Base-by-base conservation (phyloP, 257 asterid genomes). In the Leptodermis oblonga region DNA sequence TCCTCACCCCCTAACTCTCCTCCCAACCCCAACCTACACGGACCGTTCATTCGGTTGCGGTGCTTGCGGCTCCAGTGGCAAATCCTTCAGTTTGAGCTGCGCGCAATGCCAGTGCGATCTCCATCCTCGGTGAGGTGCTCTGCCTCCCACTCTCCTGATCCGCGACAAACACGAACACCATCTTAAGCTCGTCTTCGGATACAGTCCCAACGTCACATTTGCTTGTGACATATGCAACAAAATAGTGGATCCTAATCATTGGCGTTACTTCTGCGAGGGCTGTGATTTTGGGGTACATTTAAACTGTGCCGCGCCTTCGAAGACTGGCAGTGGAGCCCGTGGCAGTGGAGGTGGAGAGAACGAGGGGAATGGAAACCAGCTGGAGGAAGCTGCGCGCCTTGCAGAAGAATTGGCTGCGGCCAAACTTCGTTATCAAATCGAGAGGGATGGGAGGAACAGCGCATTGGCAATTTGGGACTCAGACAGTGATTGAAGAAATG, bases 1-100 rank as follows among this genome's bases (percentile, higher is more conserved):
- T 51, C 82, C 66, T 20, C 78, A 80, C 61, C 74, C 82, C 55
- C 65, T 79, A 28, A 79, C 82, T 26, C 81, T 82, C 30, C 75
- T 76, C 20, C 83, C 82, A 17, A 31, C 56, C 37, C 84, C 87
- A 12, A 74, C 81, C 0, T 77, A 74, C n/a, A 12, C 77, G 1
- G 20, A 17, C 53, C 22, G 69, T 59, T 69, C 77, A 7, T 77
- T 31, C 42, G 43, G 66, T 7, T 77, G 84, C 68, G 43, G 72
- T 11, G 77, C 79, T 4, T 80, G 87, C 49, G 71, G 75, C 1
- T 74, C 74, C 2, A 23, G 20, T 15, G 84, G 84, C 34, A 54
- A 42, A 1, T 63, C 63, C n/a, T 75, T 63, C 65, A 67, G 78
- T 53, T 63, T 64, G 23, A 62, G 75, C 33, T 79, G 86, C 52